These are phyloP conservation scores for Ophiostoma fasciatum DNA, from an alignment of 2,329 filamentous ascomycete genomes.

Conservation along the genomic window DNA sequence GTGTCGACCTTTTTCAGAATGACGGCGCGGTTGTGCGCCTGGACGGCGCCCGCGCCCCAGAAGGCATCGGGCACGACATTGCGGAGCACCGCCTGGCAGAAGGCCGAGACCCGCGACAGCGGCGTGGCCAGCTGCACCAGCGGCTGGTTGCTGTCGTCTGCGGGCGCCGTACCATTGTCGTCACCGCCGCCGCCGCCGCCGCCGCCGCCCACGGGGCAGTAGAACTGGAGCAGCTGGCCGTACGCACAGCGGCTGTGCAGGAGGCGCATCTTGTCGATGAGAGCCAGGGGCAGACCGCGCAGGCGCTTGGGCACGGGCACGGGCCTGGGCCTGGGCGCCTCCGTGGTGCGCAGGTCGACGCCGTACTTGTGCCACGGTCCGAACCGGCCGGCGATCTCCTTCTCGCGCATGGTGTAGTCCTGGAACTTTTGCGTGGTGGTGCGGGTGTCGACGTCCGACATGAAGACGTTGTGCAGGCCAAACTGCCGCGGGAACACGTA, in stretches of 20 bases:
- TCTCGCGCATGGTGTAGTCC: constrained; percentile 74
- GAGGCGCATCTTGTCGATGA: constrained; percentile 55
- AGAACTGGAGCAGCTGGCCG: constrained; percentile 58
- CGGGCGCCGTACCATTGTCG: too few relatives aligned
- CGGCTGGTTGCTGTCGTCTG: too few relatives aligned
- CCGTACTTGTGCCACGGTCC: constrained; percentile 23
- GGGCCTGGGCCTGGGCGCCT: too few relatives aligned
- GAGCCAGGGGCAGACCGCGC: constrained; percentile 39
- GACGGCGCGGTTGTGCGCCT: constrained; percentile 41
- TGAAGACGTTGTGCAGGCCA: constrained; percentile 83
- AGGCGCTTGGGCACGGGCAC: constrained; percentile 57
- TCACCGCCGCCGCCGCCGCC: background rate
- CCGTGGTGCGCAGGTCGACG: constrained; percentile 11
- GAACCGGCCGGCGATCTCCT: constrained; percentile 65
- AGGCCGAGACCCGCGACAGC: constrained; percentile 58
- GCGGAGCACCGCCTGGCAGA: constrained; percentile 62
- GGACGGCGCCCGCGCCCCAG: constrained; percentile 47
- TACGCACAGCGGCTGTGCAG: constrained; percentile 68
- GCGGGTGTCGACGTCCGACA: constrained; percentile 44
- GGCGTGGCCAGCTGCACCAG: constrained; percentile 57
- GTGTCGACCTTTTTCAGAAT: constrained; percentile 57
- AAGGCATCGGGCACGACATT: constrained; percentile 61
- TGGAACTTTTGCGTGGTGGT: constrained; percentile 62
- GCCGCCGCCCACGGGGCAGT: constrained; percentile 49
- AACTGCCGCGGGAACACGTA: constrained; percentile 92